phyloP scores from a whole-genome alignment of 2,329 filamentous ascomycete species.

The Aspergillus pseudotamarii region DNA sequence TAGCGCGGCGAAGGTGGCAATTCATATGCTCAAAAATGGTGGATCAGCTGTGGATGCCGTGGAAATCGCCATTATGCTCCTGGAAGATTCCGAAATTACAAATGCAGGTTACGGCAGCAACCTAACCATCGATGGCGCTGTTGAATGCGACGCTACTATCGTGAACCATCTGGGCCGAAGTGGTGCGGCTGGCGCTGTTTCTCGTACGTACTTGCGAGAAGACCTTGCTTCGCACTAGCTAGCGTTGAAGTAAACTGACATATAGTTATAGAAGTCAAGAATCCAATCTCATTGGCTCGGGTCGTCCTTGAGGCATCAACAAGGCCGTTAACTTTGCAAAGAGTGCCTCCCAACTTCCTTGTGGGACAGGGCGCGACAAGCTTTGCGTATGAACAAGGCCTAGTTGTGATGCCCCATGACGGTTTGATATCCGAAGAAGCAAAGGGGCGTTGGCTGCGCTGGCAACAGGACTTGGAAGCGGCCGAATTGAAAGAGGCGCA shows the following conservation, averaged over 20 bases:
- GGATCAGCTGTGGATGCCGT: conserved; percentile 84
- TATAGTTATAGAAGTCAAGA: conserved; percentile 63
- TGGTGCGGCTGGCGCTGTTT: conserved; percentile 87
- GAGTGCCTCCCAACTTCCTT: conserved; percentile 90
- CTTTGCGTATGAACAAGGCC: conserved; percentile 80
- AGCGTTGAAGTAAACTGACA: conserved; percentile 1
- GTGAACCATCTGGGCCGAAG: conserved; percentile 90
- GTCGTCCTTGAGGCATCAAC: conserved; percentile 77
- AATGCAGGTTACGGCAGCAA: conserved; percentile 98
- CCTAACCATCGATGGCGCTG: conserved; percentile 81
- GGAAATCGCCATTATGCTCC: conserved; percentile 80
- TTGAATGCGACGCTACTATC: conserved; percentile 93
- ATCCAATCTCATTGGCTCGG: conserved; percentile 86
- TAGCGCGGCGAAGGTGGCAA: conserved; percentile 81
- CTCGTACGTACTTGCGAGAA: conserved; percentile 62
- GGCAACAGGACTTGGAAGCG: conserved; percentile 70
- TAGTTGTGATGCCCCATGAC: conserved; percentile 73
- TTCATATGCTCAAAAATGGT: conserved; percentile 77
- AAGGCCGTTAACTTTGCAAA: conserved; percentile 75
- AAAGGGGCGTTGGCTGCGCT: conserved; percentile 75
- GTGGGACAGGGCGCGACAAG: conserved; percentile 81
- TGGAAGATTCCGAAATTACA: conserved; percentile 94
- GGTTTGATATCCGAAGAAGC: conserved; percentile 79
- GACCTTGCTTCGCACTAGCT: background rate
- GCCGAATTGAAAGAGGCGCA: conserved; percentile 55